Evolutionary conservation across 306 rosid genomes (phyloP).

Genomic region (Rubus parviflorus): DNA sequence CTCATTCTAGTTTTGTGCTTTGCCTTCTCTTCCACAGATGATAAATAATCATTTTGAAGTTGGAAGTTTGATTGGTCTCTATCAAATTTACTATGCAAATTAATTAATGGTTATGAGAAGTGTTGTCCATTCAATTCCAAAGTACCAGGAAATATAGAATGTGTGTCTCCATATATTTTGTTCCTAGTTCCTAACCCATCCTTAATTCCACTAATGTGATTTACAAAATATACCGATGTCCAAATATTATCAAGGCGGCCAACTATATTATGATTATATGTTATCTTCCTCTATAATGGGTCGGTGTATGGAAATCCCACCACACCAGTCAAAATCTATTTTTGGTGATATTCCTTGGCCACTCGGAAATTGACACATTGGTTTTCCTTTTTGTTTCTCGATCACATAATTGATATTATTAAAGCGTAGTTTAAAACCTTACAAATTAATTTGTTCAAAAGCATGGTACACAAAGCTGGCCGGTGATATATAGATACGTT

Average conservation of each 20-base stretch:
- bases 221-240: background rate
- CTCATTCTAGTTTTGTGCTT: background rate
- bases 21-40: background rate
- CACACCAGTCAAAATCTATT: background rate
- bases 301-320: background rate
- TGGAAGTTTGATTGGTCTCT: background rate
- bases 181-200: background rate
- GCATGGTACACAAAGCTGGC: background rate
- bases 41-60: background rate
- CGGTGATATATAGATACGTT: conserved; percentile 1
- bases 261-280: background rate
- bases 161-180: background rate
- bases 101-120: background rate
- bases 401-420: background rate
- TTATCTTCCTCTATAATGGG: conserved; percentile 9
- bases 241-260: background rate
- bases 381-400: background rate
- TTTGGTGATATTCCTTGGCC: background rate
- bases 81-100: background rate
- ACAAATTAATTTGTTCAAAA: background rate
- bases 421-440: background rate
- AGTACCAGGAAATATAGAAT: background rate
- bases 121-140: background rate
- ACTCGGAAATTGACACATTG: background rate
- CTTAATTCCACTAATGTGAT: background rate